Base-by-base conservation (phyloP, 345 rosid species). In the Lepidium africanum region DNA sequence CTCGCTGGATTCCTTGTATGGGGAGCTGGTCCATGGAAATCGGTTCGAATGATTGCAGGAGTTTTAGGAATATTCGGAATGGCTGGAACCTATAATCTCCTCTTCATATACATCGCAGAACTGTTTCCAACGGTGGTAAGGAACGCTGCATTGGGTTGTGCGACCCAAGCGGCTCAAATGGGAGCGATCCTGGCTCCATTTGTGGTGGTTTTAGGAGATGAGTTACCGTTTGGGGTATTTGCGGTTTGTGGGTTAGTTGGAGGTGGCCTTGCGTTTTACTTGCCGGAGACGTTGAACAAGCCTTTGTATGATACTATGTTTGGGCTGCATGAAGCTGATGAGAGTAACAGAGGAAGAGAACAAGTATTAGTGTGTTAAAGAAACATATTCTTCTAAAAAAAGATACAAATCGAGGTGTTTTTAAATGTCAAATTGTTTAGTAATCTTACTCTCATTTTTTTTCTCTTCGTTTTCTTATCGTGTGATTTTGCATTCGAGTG, bases 71-170 rank as follows among this genome's bases (percentile, higher is more conserved):
- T 93, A 37, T 93, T 90, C 6, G 94, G 97, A 1, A 79, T 84
- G 94, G 94, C 98, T 0, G 98, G 97, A 23, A 93, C 94, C 1
- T 93, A 88, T 27, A 93, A 93, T 71, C 72, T 93, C 68, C 59
- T 90, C 56, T 90, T 93, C 32, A 93, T 93, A 60, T 90, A 93
- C 71, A 86, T 89, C 0, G 70, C 94, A 0, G 98, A 93, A 83
- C 70, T 93, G 60, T 93, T 93, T 67, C 98, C 97, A 0, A 93
- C 98, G 0, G 97, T 88, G 64, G 97, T 90, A 66, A 85, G 98
- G 76, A 93, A 90, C 42, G 97, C 92, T 0, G 96, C 98, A 0
- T 85, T 93, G 10, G 97, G 98, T 1, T 81, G 86, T 15, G 87
- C 96, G 3, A 79, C 98, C 17, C 98, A 90, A 60, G 89, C 92